Percentiles rank a stretch among this genome's conserved stretches.
phyloP scores from a whole-genome alignment of 2,329 filamentous ascomycete genomes.

The Sarocladium strictum region DNA sequence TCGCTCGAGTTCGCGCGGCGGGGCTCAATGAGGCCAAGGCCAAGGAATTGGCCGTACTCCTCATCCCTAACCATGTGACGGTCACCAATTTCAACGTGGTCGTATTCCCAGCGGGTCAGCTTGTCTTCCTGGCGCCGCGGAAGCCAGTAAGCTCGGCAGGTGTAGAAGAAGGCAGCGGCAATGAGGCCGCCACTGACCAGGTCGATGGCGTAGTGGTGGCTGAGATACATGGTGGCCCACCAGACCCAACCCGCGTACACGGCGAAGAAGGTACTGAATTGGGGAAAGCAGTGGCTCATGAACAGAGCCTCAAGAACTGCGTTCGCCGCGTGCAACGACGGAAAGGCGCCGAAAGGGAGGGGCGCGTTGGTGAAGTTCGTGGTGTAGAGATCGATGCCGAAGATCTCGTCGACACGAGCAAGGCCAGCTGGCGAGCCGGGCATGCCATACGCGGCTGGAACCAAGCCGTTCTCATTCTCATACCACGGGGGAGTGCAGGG shows the following conservation, averaged over 20 bases:
- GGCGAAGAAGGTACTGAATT: conserved; percentile 71
- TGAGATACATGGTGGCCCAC: conserved; percentile 98
- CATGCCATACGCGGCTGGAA: conserved; percentile 89
- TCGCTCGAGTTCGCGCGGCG: conserved; percentile 58
- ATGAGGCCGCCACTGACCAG: conserved; percentile 79
- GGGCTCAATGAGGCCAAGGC: conserved; percentile 38
- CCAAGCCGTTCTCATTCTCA: conserved; percentile 85
- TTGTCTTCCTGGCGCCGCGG: conserved; percentile 81
- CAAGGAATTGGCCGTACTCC: conserved; percentile 41
- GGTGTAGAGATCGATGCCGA: conserved; percentile 89
- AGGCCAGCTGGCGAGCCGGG: conserved; percentile 83
- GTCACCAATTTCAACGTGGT: conserved; percentile 83
- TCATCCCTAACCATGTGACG: conserved; percentile 36
- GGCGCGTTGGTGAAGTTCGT: conserved; percentile 86
- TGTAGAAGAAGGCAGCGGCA: conserved; percentile 74
- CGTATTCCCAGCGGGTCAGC: conserved; percentile 88
- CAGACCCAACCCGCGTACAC: conserved; percentile 88
- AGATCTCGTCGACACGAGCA: conserved; percentile 80
- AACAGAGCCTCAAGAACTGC: conserved; percentile 87
- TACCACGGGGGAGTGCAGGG: conserved; percentile 97
- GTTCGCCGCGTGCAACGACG: conserved; percentile 84
- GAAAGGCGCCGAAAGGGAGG: conserved; percentile 91
- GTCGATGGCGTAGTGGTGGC: conserved; percentile 94
- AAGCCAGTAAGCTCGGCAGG: conserved; percentile 72
- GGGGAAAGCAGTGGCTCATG: conserved; percentile 88